phyloP scores from a whole-genome alignment of 73 alveolate species.

The Symbiodinium pilosum region DNA sequence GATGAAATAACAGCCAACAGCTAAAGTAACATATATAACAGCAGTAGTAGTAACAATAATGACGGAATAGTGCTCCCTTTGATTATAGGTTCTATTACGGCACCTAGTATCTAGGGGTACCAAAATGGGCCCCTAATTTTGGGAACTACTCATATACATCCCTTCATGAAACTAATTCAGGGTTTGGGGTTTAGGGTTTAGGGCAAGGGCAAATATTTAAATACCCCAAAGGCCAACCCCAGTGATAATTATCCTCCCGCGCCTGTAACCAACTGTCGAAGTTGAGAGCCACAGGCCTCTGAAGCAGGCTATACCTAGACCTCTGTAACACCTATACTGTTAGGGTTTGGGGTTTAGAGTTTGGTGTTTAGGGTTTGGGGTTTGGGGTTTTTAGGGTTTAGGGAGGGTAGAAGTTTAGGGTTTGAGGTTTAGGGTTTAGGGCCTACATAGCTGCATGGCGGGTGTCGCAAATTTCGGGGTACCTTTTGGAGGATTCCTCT shows the following conservation, averaged over 20 bases:
- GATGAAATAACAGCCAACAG: too few relatives aligned
- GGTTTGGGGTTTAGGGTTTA: neutral
- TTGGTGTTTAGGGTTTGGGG: neutral
- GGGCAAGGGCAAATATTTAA: neutral
- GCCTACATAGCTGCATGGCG: neutral
- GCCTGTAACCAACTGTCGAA: conserved; percentile 2
- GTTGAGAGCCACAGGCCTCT: neutral
- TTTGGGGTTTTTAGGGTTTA: neutral
- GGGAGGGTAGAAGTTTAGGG: neutral
- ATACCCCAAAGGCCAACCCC: neutral
- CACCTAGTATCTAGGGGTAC: too few relatives aligned
- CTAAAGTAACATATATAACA: too few relatives aligned
- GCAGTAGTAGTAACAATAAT: too few relatives aligned
- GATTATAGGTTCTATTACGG: too few relatives aligned
- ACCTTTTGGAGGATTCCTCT: too few relatives aligned
- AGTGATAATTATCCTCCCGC: too few relatives aligned
- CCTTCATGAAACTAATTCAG: too few relatives aligned
- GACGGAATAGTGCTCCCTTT: too few relatives aligned
- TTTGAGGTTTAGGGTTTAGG: neutral
- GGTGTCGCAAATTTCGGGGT: too few relatives aligned
- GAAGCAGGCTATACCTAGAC: neutral
- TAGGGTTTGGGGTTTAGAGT: neutral
- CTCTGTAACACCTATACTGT: neutral
- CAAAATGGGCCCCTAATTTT: too few relatives aligned
- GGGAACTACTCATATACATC: too few relatives aligned